Conservation (phyloP, 169 alveolate genomes). For the Theileria annulata region DNA sequence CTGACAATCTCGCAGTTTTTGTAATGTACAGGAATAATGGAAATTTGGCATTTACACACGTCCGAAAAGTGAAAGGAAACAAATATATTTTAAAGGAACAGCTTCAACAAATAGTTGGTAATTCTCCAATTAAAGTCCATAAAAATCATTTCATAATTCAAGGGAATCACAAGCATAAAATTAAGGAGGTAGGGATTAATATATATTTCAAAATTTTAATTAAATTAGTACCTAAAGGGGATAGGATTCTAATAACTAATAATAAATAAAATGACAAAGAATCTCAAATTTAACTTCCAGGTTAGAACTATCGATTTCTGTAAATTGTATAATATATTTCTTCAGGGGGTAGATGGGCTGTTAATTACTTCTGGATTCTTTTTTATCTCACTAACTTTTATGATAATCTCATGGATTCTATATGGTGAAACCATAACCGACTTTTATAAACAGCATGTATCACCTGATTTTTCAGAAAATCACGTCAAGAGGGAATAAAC, state of each 20-base stretch:
- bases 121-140: constrained; percentile 60
- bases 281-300: not conserved
- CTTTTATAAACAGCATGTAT: constrained; percentile 45
- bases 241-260: constrained; percentile 39
- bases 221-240: constrained; percentile 44
- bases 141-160: constrained; percentile 63
- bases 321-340: not conserved
- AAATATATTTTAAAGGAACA: constrained; percentile 67
- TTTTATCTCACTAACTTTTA: constrained; percentile 5
- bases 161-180: constrained; percentile 73
- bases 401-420: constrained; percentile 30
- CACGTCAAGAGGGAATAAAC: not conserved
- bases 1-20: constrained; percentile 78
- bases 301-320: constrained; percentile 1
- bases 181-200: constrained; percentile 54
- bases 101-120: constrained; percentile 66
- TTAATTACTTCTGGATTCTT: constrained; percentile 5
- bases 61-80: constrained; percentile 74
- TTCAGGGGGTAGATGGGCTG: not conserved
- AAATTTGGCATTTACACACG: constrained; percentile 71
- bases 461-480: constrained; percentile 34
- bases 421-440: constrained; percentile 41
- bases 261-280: not conserved
- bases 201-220: not conserved
- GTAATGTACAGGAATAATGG: constrained; percentile 71